Percentiles rank a stretch among this genome's conserved stretches.
These are phyloP conservation scores for Cymodocea nodosa DNA, from an alignment of 116 monocot genomes.

Conservation along the genomic window DNA sequence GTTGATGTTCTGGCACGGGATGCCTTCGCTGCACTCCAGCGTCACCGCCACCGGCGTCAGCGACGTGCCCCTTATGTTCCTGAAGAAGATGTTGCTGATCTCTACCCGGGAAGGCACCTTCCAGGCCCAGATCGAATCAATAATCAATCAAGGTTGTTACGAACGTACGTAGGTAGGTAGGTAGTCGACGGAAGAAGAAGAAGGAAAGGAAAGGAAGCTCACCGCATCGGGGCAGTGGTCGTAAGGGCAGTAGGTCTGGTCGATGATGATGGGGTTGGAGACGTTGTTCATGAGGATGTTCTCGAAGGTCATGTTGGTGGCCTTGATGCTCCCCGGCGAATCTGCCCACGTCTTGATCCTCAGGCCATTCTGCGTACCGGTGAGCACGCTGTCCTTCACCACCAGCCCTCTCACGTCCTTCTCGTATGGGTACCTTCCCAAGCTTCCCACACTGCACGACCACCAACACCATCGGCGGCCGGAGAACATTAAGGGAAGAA, in stretches of 20 bases:
- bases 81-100: slow-evolving; percentile 54
- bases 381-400: slow-evolving; percentile 37
- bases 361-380: slow-evolving; percentile 43
- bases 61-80: slow-evolving; percentile 56
- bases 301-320: slow-evolving; percentile 53
- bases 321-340: slow-evolving; percentile 17
- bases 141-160: too few relatives aligned
- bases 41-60: slow-evolving; percentile 29
- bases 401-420: slow-evolving; percentile 33
- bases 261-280: slow-evolving; percentile 66
- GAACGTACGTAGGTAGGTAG: too few relatives aligned
- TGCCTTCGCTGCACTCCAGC: slow-evolving; percentile 44
- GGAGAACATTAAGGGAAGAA: neutral
- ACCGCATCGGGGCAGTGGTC: slow-evolving; percentile 23
- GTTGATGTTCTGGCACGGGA: slow-evolving; percentile 40
- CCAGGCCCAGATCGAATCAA: neutral
- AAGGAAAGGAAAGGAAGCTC: neutral
- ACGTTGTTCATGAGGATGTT: slow-evolving; percentile 68
- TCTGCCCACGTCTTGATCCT: slow-evolving; percentile 73
- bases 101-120: slow-evolving; percentile 51
- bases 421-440: slow-evolving; percentile 54
- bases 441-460: slow-evolving; percentile 51
- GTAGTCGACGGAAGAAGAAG: too few relatives aligned
- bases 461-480: too few relatives aligned
- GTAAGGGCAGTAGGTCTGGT: slow-evolving; percentile 69